A percentile compares a stretch with the other conserved stretches of the same genome.
Conservation (phyloP, 495 filamentous ascomycete genomes). For the Pseudotulostoma volvatum region DNA sequence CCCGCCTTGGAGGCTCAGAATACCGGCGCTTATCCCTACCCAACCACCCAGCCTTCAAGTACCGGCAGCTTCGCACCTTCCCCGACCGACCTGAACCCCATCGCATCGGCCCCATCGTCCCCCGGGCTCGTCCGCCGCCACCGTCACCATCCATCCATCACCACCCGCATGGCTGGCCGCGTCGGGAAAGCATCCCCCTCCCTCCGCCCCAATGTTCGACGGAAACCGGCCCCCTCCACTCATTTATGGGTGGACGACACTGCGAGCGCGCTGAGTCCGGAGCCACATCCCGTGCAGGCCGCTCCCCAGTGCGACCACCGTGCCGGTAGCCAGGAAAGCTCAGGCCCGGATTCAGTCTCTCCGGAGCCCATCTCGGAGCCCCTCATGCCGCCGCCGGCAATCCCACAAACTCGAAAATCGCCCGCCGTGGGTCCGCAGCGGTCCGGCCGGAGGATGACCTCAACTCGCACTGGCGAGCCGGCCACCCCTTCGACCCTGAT, state of each 20-base stretch:
- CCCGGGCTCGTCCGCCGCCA: slow-evolving; percentile 19
- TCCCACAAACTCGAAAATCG: slow-evolving; percentile 35
- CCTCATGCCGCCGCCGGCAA: slow-evolving; percentile 55
- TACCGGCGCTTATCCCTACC: slow-evolving; percentile 24
- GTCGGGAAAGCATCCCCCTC: slow-evolving; percentile 66
- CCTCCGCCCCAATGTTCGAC: slow-evolving; percentile 55
- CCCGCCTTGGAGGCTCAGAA: slow-evolving; percentile 77
- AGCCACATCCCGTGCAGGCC: slow-evolving; percentile 19
- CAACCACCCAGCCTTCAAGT: slow-evolving; percentile 17
- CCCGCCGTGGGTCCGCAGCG: slow-evolving; percentile 34
- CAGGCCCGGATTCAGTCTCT: slow-evolving; percentile 52
- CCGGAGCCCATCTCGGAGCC: slow-evolving; percentile 53
- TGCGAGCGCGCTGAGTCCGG: slow-evolving; percentile 10
- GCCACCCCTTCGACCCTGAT: slow-evolving; percentile 80
- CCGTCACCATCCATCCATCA: slow-evolving; percentile 24
- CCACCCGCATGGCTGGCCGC: slow-evolving; percentile 24
- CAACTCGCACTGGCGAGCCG: slow-evolving; percentile 29
- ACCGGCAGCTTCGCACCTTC: slow-evolving; percentile 27
- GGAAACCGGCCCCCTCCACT: slow-evolving; percentile 22
- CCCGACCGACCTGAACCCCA: slow-evolving; percentile 28
- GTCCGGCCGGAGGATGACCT: no score
- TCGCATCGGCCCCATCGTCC: slow-evolving; percentile 18
- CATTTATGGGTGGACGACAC: slow-evolving; percentile 9
- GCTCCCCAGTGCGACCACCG: slow-evolving; percentile 22
- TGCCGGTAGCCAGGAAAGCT: slow-evolving; percentile 39